These are phyloP conservation scores for Torulaspora maleeae DNA, from an alignment of 805 yeast species.

Conservation along the genomic window DNA sequence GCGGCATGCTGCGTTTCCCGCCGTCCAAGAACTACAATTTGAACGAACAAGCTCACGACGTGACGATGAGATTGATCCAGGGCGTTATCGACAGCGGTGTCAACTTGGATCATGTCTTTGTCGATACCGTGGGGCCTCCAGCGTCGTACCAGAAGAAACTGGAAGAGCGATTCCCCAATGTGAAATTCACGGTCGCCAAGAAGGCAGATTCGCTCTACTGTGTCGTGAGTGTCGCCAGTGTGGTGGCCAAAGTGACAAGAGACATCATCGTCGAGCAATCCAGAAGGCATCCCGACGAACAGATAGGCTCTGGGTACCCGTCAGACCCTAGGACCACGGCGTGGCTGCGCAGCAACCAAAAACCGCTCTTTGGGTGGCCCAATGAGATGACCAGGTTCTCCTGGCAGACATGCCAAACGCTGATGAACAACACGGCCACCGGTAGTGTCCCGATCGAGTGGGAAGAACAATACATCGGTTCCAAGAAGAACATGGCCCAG, in stretches of 20 bases:
- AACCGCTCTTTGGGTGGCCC: slow-evolving; percentile 84
- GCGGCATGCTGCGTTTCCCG: slow-evolving; percentile 76
- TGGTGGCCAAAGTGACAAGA: slow-evolving; percentile 94
- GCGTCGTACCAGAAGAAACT: slow-evolving; percentile 73
- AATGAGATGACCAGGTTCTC: slow-evolving; percentile 69
- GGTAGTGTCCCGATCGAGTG: slow-evolving; percentile 56
- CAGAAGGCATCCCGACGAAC: slow-evolving; percentile 24
- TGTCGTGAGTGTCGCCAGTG: slow-evolving; percentile 89
- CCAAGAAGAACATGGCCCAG: slow-evolving; percentile 28
- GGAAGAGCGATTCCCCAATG: slow-evolving; percentile 58
- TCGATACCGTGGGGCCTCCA: slow-evolving; percentile 98
- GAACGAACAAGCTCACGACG: slow-evolving; percentile 95
- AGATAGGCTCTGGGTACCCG: slow-evolving; percentile 91
- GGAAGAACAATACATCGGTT: slow-evolving; percentile 42
- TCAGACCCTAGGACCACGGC: slow-evolving; percentile 80
- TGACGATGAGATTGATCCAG: slow-evolving; percentile 75
- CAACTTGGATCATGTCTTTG: slow-evolving; percentile 64
- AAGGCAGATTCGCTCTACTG: slow-evolving; percentile 94
- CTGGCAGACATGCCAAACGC: slow-evolving; percentile 89
- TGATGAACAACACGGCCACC: slow-evolving; percentile 39
- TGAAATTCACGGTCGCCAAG: slow-evolving; percentile 78
- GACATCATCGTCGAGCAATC: slow-evolving; percentile 46
- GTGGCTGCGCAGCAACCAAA: slow-evolving; percentile 65
- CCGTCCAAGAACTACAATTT: slow-evolving; percentile 53
- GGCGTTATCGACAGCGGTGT: slow-evolving; percentile 59